Evolutionary conservation across 495 filamentous ascomycete species (phyloP), one percentile per base, ranked within the genome.

Genomic region (Penicillium pulvis): DNA sequence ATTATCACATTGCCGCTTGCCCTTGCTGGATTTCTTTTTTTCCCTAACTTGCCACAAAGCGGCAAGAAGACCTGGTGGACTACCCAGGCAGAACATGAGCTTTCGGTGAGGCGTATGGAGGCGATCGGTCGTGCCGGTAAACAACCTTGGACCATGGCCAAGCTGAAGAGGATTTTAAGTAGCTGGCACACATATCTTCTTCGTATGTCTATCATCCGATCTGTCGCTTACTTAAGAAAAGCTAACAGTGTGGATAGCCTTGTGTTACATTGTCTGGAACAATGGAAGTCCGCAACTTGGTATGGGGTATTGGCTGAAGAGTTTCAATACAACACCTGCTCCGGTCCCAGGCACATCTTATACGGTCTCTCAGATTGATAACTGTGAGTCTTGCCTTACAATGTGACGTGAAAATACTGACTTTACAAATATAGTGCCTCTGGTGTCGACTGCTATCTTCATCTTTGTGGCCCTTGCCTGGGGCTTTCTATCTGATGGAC

Each of bases 11-110:
- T 78, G 12, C 74, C 74, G 23, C 71, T 78, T 9, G 73, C 74
- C 3, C 39, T 86, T 20, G 75, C 79, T 4, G 80, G 81, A 3
- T 85, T 77, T 59, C 73, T 84, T 41, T 66, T 85, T 52, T 80
- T 84, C 50, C 83, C 84, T 0, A 62, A 64, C n/a, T 42, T 70
- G 6, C 67, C 67, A 0, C 59, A 70, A 48, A 58, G 64, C 4
- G 68, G 69, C 5, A 39, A 55, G 20, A 65, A 62, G 43, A 63
- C 62, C 3, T 71, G 68, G 68, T 71, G 66, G 65, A 66, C 52
- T 10, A 65, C 63, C 5, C 54, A 71, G 42, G 49, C 62, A 35
- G 68, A 71, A 19, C 68, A 68, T 31, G 0, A 57, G 0, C 51
- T 71, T 35, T 67, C 67, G 10, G 41, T 65, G 10, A 53, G 59